Base-by-base conservation (phyloP, 2,329 filamentous ascomycete genomes). In the Diaporthe batatas region DNA sequence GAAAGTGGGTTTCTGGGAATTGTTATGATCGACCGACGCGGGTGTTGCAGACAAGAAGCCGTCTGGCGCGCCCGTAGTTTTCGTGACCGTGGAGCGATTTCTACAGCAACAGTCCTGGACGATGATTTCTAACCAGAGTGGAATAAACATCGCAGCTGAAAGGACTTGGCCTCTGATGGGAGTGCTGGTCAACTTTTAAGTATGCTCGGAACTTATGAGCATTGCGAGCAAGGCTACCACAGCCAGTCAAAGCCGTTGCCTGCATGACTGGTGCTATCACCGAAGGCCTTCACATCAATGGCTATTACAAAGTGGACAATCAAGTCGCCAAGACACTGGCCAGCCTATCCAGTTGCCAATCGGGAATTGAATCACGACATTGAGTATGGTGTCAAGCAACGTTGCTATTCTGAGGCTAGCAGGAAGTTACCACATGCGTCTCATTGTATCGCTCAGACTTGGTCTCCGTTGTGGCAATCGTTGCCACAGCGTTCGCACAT, bases 231-330 rank as follows among this genome's bases (percentile, higher is more conserved):
- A 49, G 42, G 21, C 42, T 7, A 7, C 34, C 21, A 36, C 18
- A 65, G 29, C 12, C 25, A 34, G 32, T 23, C 29, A 3, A 34
- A 6, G 44, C 36, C 36, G 36, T 39, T 3, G 23, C 25, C 2
- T 36, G 25, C 25, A 49, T 34, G 18, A 34, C 18, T 44, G 42
- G 16, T 51, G 6, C 44, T 51, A 21, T 65, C 59, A n/a, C 12
- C 12, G 16, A 65, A 51, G 25, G 36, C 11, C 59, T 32, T 64
- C 59, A n/a, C 29, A 65, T 65, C 59, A 23, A 49, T 49, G 18
- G 6, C 39, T 23, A 23, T 11, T 14, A 11, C 36, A 44, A 29
- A 4, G 4, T 1, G 25, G 12, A 36, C 11, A 25, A 65, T 10
- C 12, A 49, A 16, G 11, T 44, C 29, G 29, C 59, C 42, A 34